Conservation (phyloP, 495 filamentous ascomycete genomes). For the Aspergillus hancockii region DNA sequence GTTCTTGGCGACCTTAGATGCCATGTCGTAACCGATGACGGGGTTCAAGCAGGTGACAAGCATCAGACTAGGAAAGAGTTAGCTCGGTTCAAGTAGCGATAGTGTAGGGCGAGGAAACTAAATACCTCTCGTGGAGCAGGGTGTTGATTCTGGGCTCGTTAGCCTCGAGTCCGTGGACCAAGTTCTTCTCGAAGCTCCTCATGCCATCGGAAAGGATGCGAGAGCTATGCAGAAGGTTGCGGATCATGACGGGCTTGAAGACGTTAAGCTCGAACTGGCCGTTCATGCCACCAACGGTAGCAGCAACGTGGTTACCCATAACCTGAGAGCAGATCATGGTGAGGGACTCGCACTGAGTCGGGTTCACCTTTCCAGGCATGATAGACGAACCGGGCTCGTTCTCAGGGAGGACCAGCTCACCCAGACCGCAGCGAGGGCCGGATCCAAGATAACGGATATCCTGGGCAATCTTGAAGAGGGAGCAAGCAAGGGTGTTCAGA, state of each 20-base stretch:
- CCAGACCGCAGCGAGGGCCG: constrained; percentile 92
- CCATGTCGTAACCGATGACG: constrained; percentile 98
- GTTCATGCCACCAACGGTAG: constrained; percentile 92
- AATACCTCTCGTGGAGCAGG: constrained; percentile 82
- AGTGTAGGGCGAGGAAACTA: constrained; percentile 12
- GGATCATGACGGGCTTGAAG: constrained; percentile 96
- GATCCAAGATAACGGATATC: constrained; percentile 96
- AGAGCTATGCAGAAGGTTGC: constrained; percentile 88
- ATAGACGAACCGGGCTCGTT: constrained; percentile 97
- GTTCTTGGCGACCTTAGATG: constrained; percentile 97
- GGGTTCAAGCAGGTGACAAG: constrained; percentile 98
- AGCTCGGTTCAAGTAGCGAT: constrained; percentile 12
- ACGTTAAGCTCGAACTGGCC: constrained; percentile 99
- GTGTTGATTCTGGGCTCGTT: constrained; percentile 87
- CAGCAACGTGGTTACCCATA: constrained; percentile 92
- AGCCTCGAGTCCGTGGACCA: constrained; percentile 84
- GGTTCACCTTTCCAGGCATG: constrained; percentile 99
- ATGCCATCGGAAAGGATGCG: constrained; percentile 88
- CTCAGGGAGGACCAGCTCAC: constrained; percentile 89
- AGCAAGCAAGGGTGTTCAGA: constrained; percentile 89
- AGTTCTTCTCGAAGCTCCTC: constrained; percentile 89
- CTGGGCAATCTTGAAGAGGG: constrained; percentile 97
- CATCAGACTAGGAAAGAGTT: constrained; percentile 72
- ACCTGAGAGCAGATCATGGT: constrained; percentile 98
- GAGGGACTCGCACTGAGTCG: constrained; percentile 95